Percentiles rank a stretch among this genome's conserved stretches.
These are phyloP conservation scores for Neurospora pannonica DNA, from an alignment of 495 filamentous ascomycete genomes.

Conservation along the genomic window DNA sequence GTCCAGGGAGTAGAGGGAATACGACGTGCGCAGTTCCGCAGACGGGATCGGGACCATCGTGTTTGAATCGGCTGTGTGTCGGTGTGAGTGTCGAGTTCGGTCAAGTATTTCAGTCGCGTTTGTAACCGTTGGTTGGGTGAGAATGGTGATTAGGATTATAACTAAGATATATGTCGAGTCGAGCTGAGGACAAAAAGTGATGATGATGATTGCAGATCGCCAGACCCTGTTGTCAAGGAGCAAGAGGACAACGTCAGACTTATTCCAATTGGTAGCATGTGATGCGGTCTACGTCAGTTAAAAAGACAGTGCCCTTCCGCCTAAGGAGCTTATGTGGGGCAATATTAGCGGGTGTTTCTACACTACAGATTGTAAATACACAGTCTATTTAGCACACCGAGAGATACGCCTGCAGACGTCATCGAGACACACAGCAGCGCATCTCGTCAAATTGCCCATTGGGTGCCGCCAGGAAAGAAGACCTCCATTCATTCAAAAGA, in stretches of 20 bases:
- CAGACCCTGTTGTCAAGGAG: neutral
- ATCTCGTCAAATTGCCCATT: neutral
- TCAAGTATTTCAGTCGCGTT: neutral
- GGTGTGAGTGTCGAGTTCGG: neutral
- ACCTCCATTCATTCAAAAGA: neutral
- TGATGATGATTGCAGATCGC: neutral
- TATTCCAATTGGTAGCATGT: neutral
- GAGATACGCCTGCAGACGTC: neutral
- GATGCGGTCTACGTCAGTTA: neutral
- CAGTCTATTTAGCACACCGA: neutral
- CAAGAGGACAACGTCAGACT: neutral
- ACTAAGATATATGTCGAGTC: neutral
- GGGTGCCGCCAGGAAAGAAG: neutral
- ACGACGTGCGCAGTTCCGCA: conserved; percentile 43
- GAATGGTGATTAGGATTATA: neutral
- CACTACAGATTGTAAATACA: neutral
- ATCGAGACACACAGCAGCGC: neutral
- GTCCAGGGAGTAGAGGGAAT: conserved; percentile 83
- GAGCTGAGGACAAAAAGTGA: neutral
- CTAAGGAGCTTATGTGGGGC: neutral
- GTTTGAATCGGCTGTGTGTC: neutral
- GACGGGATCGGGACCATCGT: conserved; percentile 21
- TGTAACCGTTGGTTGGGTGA: neutral
- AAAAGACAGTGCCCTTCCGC: neutral
- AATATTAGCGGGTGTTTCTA: neutral